Evolutionary conservation across 495 filamentous ascomycete species (phyloP).

Genomic region (Melanomma pulvis-pyrius): DNA sequence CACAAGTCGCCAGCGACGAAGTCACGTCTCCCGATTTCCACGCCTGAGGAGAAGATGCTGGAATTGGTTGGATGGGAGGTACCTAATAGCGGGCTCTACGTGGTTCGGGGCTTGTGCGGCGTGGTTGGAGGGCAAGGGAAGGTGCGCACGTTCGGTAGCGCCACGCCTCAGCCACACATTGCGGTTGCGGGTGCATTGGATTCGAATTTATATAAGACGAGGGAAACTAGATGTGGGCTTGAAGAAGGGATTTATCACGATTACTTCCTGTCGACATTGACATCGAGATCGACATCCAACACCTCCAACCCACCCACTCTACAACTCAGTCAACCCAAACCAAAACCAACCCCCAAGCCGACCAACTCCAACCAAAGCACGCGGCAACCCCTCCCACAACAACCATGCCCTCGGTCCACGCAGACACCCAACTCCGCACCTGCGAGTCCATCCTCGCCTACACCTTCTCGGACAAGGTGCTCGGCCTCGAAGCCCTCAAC

Average conservation of each 20-base stretch:
- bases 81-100: not conserved
- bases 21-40: not conserved
- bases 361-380: not conserved
- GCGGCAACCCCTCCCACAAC: not conserved
- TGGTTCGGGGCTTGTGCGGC: not conserved
- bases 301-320: too few species aligned
- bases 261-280: not conserved
- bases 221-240: too few species aligned
- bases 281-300: too few species aligned
- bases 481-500: conserved; percentile 2
- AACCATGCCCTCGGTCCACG: not conserved
- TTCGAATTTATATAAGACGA: too few species aligned
- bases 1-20: not conserved
- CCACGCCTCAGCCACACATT: conserved; percentile 1
- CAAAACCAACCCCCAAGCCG: not conserved
- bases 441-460: conserved; percentile 13
- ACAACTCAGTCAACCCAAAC: too few species aligned
- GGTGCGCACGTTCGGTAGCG: not conserved
- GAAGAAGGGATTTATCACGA: too few species aligned
- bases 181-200: not conserved
- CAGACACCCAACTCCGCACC: not conserved
- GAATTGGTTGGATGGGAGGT: not conserved
- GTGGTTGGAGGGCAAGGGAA: not conserved
- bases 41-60: not conserved
- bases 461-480: conserved; percentile 7